Evolutionary conservation across 495 filamentous ascomycete genomes (phyloP), one percentile per base, ranked within the genome.

Genomic region (Lentithecium fluviatile): DNA sequence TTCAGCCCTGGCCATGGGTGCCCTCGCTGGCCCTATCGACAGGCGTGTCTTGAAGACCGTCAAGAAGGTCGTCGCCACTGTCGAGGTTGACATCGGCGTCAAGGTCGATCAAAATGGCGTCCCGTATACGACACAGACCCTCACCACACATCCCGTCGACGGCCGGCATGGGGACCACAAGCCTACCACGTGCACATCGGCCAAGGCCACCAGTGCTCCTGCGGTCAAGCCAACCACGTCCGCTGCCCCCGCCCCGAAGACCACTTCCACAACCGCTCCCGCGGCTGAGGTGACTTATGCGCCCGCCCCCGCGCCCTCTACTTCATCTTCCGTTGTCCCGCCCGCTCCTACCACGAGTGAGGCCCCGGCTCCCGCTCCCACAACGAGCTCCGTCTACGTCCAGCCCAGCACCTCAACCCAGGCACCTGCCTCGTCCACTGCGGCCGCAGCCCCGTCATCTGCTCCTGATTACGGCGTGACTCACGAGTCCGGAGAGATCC

Each of bases 1-100:
- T 68, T 79, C 81, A 45, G 75, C 87, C 69, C 78, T 82, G 71
- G 87, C 84, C 49, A 74, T 82, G 60, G 76, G 87, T 73, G 82
- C 79, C 50, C 65, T 83, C 62, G 85, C 82, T 58, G 77, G 72
- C 50, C 88, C 87, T 11, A 57, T 84, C 57, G 76, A 82, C 56
- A 79, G 81, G 73, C 81, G 83, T 32, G 29, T 10, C 29, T 4
- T 32, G 29, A 32, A 32, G 29, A 32, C 29, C 29, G 10, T 32
- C 29, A 4, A 3, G 29, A 32, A 32, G 54, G 77, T 76, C 65
- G 68, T 80, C 51, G 75, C 81, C 64, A 70, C 63, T 29, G 80
- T 86, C 46, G 83, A 81, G 68, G 76, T 86, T 64, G 85, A 82
- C 49, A 78, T 83, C 58, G 83, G 80, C 20, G 79, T 87, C 64